Evolutionary conservation across 2,329 filamentous ascomycete genomes (phyloP), one percentile per base, ranked within the genome.

Genomic region (Rutstroemia sp.): DNA sequence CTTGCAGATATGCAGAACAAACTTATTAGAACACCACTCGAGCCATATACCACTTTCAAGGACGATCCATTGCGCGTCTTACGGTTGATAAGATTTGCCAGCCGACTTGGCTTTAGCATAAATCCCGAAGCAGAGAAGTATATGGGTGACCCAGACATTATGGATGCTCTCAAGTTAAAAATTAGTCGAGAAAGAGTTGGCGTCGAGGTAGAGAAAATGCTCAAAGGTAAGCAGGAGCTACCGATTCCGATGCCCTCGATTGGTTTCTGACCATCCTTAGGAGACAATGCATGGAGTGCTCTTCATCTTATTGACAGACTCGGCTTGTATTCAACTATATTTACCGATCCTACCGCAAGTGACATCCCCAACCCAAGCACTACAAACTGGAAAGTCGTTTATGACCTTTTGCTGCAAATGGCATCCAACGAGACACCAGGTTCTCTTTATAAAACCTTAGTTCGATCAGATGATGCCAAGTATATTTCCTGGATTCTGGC

Each of bases 171-270:
- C n/a, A 83, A 80, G 50, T 71, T 86, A 30, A 99, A 99, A 70
- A 97, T 99, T 63, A 96, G 89, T 66, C 83, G 91, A 54, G 94
- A 99, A 71, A 80, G 94, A 57, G 85, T 99, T 1, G 90, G 90
- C 0, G 80, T 87, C 4, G 94, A 99, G 69, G 66, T 96, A 3
- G 88, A 92, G 67, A 97, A 97, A 77, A 95, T 95, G 85, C 75
- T 97, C 18, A 86, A 83, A 71, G 87, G 88, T 80, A 69, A 57
- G 63, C 30, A 34, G 38, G 19, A 18, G n/a, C 7, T 37, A 21
- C 14, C 18, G 27, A 25, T 30, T 54, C 18, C 41, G 27, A 4
- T 47, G 44, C 39, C 16, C 5, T 51, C 14, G 9, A 12, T 34
- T 34, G 4, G 9, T 34, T 34, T 57, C 59, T 67, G 38, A 66